These are phyloP conservation scores for Echites panduratus DNA, from an alignment of 257 asterid genomes.

Conservation along the genomic window DNA sequence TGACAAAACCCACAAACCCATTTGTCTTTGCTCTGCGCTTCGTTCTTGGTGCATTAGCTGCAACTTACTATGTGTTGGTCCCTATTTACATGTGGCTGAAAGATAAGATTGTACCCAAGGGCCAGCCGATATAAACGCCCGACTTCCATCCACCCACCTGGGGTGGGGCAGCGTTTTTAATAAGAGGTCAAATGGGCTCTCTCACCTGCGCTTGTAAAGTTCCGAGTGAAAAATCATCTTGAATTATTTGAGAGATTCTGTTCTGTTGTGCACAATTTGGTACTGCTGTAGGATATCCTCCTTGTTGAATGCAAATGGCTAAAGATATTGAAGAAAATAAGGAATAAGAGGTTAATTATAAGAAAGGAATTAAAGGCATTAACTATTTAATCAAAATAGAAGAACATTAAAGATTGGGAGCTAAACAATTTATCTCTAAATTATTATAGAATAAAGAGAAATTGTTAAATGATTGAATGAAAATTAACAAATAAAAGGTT, in stretches of 20 bases:
- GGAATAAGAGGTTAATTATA: too few relatives aligned
- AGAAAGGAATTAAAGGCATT: too few relatives aligned
- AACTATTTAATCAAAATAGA: too few relatives aligned
- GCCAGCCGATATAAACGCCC: conserved; percentile 53
- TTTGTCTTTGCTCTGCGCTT: conserved; percentile 53
- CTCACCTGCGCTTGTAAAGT: not conserved
- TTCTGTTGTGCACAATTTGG: not conserved
- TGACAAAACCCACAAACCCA: conserved; percentile 59
- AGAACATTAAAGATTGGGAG: too few relatives aligned
- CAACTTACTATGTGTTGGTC: conserved; percentile 68
- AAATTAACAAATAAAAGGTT: too few relatives aligned
- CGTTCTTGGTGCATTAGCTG: conserved; percentile 73
- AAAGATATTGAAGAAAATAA: too few relatives aligned
- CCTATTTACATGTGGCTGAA: conserved; percentile 96
- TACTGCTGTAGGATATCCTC: not conserved
- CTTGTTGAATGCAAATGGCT: too few relatives aligned
- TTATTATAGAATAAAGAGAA: too few relatives aligned
- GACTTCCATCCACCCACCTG: too few relatives aligned
- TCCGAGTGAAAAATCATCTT: not conserved
- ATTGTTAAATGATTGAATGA: too few relatives aligned
- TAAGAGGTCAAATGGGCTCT: not conserved
- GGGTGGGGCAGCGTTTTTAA: not conserved
- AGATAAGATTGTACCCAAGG: conserved; percentile 75
- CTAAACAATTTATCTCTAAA: too few relatives aligned
- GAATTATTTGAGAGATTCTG: not conserved